Base-by-base conservation (phyloP, 2,329 filamentous ascomycete genomes). In the Penicillium sp. region DNA sequence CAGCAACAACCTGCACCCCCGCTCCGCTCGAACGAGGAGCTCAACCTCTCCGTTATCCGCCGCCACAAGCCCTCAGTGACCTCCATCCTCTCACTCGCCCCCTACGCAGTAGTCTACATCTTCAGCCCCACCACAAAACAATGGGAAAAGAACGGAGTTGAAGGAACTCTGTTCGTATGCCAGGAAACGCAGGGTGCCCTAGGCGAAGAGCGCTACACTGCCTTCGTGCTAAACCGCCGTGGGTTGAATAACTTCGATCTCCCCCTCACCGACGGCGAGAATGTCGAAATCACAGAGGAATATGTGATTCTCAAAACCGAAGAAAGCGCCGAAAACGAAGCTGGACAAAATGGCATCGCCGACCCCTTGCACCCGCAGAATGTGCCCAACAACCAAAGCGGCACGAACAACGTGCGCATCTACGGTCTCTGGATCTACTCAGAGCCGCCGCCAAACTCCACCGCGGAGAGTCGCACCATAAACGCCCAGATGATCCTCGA, bases 101-200 rank as follows among this genome's bases (percentile, higher is more conserved):
- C 90, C 33, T 96, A 93, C 68, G 89, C 90, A 27, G 90, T 94
- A 36, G 83, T 97, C 64, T 97, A 97, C 79, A 84, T 83, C 47
- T 94, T 95, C 77, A 84, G 82, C 60, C 80, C 84, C 46, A 75
- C 81, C 5, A 81, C 85, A 3, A 79, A 83, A 51, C 77, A 80
- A 58, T 97, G 94, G 94, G 89, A 94, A 71, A 96, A 95, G 79
- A 84, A 84, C 45, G 89, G 87, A 55, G 83, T 92, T 11, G 92
- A 96, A 75, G 94, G 94, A 39, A 90, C 91, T 13, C 79, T 97
- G 62, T 99, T 97, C 73, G 84, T 97, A 52, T 95, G 90, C 79
- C 83, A 89, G 62, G 76, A 87, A 59, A 63, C 69, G 54, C 64
- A 81, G 76, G 60, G 77, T 47, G 38, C 66, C 34, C 57, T 75